Evolutionary conservation across 805 yeast species (phyloP), one percentile per base, ranked within the genome.

Genomic region (Cyberlindnera xylosilytica): DNA sequence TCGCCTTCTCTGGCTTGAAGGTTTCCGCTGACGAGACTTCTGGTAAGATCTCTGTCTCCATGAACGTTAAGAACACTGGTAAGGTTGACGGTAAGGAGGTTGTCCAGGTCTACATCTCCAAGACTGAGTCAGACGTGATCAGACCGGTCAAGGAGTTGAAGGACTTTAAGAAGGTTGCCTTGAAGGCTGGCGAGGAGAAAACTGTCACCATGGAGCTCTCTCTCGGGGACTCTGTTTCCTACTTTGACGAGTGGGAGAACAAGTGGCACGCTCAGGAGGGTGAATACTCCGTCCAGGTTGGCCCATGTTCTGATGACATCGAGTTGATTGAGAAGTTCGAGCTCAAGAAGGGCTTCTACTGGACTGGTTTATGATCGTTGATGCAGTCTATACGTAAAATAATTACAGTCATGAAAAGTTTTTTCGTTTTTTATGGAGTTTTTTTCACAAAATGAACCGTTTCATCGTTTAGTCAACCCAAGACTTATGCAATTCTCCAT

Each of bases 121-220:
- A 64, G 36, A 56, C 56, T 27, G 52, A 56, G n/a, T 64, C 66
- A 16, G 60, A 54, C 36, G 55, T 60, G 26, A 66, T 66, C 37
- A 70, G 84, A 53, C 82, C 85, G 10, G 55, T 67, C 20, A 80
- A 79, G 61, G 85, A 81, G 53, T 66, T 81, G 57, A 79, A 76
- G 58, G 82, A 73, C 16, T 80, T 76, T 54, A 70, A 62, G 12
- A 79, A 81, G 60, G 71, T 74, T 8, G 56, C 45, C 30, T 52
- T 80, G 46, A 50, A 62, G 36, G 64, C 79, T 6, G 79, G 79
- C 9, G 73, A 70, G 47, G 42, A 66, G 6, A 59, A 59, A 37
- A 52, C 58, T 1, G 76, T 71, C n/a, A 43, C 50, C 1, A 49
- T 78, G 29, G 49, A 49, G 12, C 49, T 75, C 22, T 66, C 71